Evolutionary conservation across 139 green algal species (phyloP), one percentile per base, ranked within the genome.

Genomic region (Marvania coccoides): DNA sequence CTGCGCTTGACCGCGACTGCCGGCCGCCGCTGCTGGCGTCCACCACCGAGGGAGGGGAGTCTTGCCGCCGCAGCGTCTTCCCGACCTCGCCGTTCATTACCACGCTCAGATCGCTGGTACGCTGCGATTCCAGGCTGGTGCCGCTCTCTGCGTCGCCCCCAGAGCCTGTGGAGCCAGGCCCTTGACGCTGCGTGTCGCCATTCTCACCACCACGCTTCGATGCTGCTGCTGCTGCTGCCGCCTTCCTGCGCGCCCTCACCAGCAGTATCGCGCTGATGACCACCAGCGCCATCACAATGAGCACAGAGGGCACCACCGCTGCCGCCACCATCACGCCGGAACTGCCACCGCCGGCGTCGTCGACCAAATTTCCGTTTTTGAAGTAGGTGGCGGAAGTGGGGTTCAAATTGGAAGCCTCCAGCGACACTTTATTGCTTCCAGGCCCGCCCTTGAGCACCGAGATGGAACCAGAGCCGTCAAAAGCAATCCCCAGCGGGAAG

Each of bases 311-410:
- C n/a, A n/a, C n/a, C n/a, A n/a, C n/a, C n/a, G n/a, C n/a, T n/a
- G n/a, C n/a, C n/a, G n/a, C n/a, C n/a, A n/a, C n/a, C n/a, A n/a
- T n/a, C n/a, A n/a, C n/a, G n/a, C n/a, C n/a, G n/a, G n/a, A n/a
- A n/a, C n/a, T n/a, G n/a, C n/a, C n/a, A n/a, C n/a, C n/a, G n/a
- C n/a, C n/a, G 8, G 29, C 47, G 15, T 53, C 28, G n/a, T 63
- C 26, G 12, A 4, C 26, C 30, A 47, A 5, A 24, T 38, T 30
- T n/a, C 54, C 54, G 40, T 45, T 28, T n/a, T 66, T 64, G 8
- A 77, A 37, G 37, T 77, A 77, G 39, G 61, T 48, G 7, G 62
- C 70, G 28, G 39, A 40, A 13, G 28, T 45, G n/a, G 70, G 70
- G 53, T 77, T 77, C n/a, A 71, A 51, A 62, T 68, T 37, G 1